These are phyloP conservation scores for Claviceps spartinae DNA, from an alignment of 2,329 filamentous ascomycete genomes.

Conservation along the genomic window DNA sequence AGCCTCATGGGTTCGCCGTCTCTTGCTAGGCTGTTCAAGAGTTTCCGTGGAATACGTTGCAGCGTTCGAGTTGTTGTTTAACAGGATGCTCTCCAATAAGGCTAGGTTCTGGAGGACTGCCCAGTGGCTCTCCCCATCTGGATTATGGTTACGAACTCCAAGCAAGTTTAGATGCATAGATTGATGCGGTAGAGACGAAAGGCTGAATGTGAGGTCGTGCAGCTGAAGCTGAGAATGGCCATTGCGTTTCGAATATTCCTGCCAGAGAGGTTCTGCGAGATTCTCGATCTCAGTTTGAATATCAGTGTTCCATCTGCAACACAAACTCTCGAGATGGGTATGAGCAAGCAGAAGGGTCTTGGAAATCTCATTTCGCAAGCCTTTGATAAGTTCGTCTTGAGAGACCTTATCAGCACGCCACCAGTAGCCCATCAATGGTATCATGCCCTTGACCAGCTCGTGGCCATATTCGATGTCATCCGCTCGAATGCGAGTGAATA, in stretches of 20 bases:
- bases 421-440: constrained; percentile 60
- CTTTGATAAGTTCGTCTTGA: constrained; percentile 45
- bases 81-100: constrained; percentile 38
- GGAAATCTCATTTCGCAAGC: constrained; percentile 64
- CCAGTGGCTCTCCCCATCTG: constrained; percentile 46
- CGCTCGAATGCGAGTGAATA: constrained; percentile 52
- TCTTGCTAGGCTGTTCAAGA: constrained; percentile 39
- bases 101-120: constrained; percentile 44
- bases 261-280: constrained; percentile 58
- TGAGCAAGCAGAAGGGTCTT: constrained; percentile 55
- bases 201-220: constrained; percentile 55
- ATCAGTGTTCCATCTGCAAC: constrained; percentile 27
- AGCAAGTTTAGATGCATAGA: constrained; percentile 37
- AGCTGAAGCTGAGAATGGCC: constrained; percentile 62
- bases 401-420: constrained; percentile 61
- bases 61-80: constrained; percentile 12
- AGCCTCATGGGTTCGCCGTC: constrained; percentile 28
- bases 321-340: constrained; percentile 46
- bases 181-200: constrained; percentile 27
- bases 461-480: constrained; percentile 54
- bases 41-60: constrained; percentile 14
- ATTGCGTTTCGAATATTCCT: constrained; percentile 61
- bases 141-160: constrained; percentile 37
- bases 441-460: constrained; percentile 42
- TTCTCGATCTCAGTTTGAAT: constrained; percentile 41